Conservation (phyloP, 1,284 basidiomycete species). For the Violaceomyces palustris region DNA sequence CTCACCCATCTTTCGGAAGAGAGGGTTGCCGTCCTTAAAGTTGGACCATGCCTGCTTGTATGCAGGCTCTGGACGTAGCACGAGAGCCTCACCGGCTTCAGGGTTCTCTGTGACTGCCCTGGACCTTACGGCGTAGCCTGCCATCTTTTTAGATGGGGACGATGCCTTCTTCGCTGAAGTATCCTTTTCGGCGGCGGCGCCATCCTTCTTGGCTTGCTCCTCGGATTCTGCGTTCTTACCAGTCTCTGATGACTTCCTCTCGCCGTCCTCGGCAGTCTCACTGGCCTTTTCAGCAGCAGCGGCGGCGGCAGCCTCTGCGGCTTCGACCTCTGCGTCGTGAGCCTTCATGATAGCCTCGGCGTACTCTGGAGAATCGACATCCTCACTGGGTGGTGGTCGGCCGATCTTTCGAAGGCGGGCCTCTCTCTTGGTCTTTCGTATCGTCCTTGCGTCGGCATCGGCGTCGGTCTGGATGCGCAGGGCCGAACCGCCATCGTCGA, state of each 20-base stretch:
- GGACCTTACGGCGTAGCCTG: constrained; percentile 41
- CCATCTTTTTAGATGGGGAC: constrained; percentile 7
- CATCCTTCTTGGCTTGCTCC: not conserved
- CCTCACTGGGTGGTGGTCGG: constrained; percentile 33
- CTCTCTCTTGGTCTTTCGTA: constrained; percentile 54
- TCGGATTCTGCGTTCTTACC: not conserved
- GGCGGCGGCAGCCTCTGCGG: constrained; percentile 8
- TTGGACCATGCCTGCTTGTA: constrained; percentile 38
- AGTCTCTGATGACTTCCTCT: not conserved
- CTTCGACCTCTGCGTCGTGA: constrained; percentile 30
- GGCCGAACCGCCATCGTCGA: constrained; percentile 86
- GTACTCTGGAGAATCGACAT: constrained; percentile 37
- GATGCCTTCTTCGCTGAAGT: too few relatives aligned
- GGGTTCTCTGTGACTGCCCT: constrained; percentile 23
- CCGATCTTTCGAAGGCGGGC: constrained; percentile 48
- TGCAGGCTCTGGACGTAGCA: constrained; percentile 39
- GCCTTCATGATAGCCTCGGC: constrained; percentile 34
- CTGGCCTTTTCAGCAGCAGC: constrained; percentile 1
- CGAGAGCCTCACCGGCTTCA: constrained; percentile 33
- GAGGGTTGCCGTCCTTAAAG: constrained; percentile 40
- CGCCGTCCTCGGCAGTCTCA: constrained; percentile 2
- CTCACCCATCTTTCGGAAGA: constrained; percentile 32
- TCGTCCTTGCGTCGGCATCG: constrained; percentile 68
- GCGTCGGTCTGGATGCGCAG: constrained; percentile 53
- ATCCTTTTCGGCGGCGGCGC: not conserved